These are phyloP conservation scores for Sugiyamaella americana DNA, from an alignment of 805 yeast genomes.

Conservation along the genomic window DNA sequence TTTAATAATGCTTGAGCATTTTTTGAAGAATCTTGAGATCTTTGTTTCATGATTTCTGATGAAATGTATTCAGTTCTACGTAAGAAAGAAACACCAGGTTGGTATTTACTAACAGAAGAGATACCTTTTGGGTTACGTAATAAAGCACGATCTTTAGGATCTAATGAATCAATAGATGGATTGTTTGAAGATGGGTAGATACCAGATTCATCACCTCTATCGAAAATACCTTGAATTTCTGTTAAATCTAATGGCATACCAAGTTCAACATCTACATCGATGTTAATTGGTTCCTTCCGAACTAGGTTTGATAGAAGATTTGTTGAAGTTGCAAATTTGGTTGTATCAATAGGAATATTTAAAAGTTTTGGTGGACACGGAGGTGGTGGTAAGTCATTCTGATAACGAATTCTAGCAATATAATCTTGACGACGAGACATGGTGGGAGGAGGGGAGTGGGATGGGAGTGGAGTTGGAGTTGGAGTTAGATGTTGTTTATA, in stretches of 20 bases:
- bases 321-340: conserved; percentile 42
- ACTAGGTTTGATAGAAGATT: conserved; percentile 63
- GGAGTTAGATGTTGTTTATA: no score
- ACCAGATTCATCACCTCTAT: conserved; percentile 46
- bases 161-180: conserved; percentile 40
- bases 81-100: conserved; percentile 59
- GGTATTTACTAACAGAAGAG: conserved; percentile 22
- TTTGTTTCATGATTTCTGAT: conserved; percentile 42
- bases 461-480: no score
- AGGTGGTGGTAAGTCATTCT: conserved; percentile 88
- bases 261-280: conserved; percentile 44
- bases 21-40: conserved; percentile 21
- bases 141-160: conserved; percentile 69
- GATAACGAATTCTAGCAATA: conserved; percentile 70
- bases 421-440: conserved; percentile 35
- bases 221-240: conserved; percentile 60
- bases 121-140: conserved; percentile 71
- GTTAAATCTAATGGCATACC: conserved; percentile 78
- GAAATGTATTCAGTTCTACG: conserved; percentile 93
- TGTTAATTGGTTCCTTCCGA: conserved; percentile 61
- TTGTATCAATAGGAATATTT: conserved; percentile 43
- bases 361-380: conserved; percentile 83
- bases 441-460: no score
- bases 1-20: background rate
- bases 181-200: conserved; percentile 29